Conservation (phyloP, 306 rosid genomes). For the Notholithocarpus densiflorus region DNA sequence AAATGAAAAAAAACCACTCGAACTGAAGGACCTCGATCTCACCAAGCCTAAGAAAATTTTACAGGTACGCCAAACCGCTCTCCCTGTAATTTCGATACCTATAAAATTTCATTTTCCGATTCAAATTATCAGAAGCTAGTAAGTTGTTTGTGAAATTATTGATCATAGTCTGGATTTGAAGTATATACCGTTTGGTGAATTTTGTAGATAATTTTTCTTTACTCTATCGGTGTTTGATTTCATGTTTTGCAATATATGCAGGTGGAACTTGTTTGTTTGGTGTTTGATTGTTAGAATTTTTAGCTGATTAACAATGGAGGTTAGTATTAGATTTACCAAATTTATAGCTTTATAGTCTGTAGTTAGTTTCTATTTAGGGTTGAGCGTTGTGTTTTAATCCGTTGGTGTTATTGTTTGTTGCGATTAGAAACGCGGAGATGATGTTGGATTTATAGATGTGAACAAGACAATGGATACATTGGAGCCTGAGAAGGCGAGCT, state of each 20-base stretch:
- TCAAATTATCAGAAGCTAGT: too few relatives aligned
- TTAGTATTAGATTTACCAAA: slow-evolving; percentile 6
- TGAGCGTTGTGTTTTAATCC: background rate
- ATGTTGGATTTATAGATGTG: slow-evolving; percentile 45
- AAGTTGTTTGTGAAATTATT: too few relatives aligned
- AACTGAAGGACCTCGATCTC: too few relatives aligned
- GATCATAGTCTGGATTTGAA: background rate
- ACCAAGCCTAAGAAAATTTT: too few relatives aligned
- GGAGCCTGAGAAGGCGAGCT: slow-evolving; percentile 56
- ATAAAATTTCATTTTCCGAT: too few relatives aligned
- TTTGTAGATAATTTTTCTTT: background rate
- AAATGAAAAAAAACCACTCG: too few relatives aligned
- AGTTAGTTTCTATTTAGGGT: background rate
- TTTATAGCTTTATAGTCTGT: background rate
- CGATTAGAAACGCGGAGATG: slow-evolving; percentile 42
- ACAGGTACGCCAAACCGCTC: too few relatives aligned
- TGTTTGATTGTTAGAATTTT: background rate
- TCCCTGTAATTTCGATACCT: too few relatives aligned
- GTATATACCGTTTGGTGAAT: too few relatives aligned
- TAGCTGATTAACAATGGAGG: slow-evolving; percentile 24
- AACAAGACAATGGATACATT: slow-evolving; percentile 48
- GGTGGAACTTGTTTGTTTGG: background rate
- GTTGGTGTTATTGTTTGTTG: slow-evolving; percentile 12
- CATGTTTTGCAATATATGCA: background rate
- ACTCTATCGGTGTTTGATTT: background rate